Conservation (phyloP, 176 grass and related monocot species). For the Zoysia japonica region DNA sequence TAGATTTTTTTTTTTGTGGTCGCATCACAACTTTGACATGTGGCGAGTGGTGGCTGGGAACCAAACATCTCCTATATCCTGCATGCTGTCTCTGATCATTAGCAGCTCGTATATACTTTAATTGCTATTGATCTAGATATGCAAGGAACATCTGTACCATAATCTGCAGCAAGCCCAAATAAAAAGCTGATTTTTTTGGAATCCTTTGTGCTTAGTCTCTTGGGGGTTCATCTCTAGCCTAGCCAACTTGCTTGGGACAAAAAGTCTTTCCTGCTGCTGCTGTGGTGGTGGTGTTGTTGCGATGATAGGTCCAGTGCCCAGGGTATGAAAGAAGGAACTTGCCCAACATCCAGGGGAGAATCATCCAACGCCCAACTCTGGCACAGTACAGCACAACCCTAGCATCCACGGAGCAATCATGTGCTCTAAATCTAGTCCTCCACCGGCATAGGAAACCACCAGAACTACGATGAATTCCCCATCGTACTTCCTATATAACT, state of each 20-base stretch:
- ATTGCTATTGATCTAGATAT: neutral
- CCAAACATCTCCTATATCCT: too few relatives aligned
- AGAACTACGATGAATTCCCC: neutral
- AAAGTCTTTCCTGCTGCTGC: too few relatives aligned
- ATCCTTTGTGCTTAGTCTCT: too few relatives aligned
- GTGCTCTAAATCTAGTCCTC: slow-evolving; percentile 32
- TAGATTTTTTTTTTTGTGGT: too few relatives aligned
- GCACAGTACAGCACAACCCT: neutral
- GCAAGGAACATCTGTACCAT: neutral
- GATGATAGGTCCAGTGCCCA: neutral
- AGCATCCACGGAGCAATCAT: neutral
- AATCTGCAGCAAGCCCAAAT: neutral
- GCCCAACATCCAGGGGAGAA: slow-evolving; percentile 31
- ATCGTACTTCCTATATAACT: neutral
- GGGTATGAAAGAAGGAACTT: neutral
- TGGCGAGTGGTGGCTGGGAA: too few relatives aligned
- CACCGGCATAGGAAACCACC: neutral
- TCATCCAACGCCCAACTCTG: neutral
- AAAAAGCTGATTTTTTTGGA: neutral
- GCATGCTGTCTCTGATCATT: too few relatives aligned
- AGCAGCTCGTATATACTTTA: neutral
- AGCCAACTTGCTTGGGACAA: too few relatives aligned
- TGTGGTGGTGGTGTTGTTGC: too few relatives aligned
- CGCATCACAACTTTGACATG: too few relatives aligned
- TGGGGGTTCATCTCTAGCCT: too few relatives aligned